phyloP scores from a whole-genome alignment of 2,329 filamentous ascomycete genomes.

The Colletotrichum viniferum region DNA sequence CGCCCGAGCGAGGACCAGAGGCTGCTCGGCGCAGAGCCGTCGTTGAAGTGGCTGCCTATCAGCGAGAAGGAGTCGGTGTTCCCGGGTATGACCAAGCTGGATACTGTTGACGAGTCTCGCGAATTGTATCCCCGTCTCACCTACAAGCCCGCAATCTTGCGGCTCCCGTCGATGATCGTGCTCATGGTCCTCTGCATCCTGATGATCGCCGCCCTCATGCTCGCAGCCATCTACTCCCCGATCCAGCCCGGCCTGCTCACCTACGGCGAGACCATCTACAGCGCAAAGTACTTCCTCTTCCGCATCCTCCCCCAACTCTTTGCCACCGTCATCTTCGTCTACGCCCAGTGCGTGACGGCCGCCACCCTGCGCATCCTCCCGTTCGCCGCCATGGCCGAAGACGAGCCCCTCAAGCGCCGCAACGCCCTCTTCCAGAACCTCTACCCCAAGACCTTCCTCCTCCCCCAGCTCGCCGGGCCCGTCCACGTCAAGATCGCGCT shows the following conservation, averaged over 20 bases:
- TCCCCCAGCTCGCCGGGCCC: slow-evolving; percentile 64
- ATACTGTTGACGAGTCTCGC: slow-evolving; percentile 41
- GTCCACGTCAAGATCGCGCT: slow-evolving; percentile 70
- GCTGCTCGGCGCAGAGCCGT: background rate
- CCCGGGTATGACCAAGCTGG: slow-evolving; percentile 23
- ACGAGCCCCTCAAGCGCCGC: slow-evolving; percentile 61
- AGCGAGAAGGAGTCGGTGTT: slow-evolving; percentile 29
- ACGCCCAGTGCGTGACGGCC: slow-evolving; percentile 75
- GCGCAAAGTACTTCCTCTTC: slow-evolving; percentile 82
- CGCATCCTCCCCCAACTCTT: slow-evolving; percentile 83
- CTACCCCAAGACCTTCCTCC: slow-evolving; percentile 71
- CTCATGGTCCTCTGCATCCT: slow-evolving; percentile 67
- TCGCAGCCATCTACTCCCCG: slow-evolving; percentile 73
- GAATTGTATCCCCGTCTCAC: slow-evolving; percentile 57
- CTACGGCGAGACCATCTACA: slow-evolving; percentile 71
- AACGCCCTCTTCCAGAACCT: slow-evolving; percentile 72
- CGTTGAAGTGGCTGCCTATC: slow-evolving; percentile 34
- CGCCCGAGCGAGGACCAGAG: background rate
- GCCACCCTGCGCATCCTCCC: slow-evolving; percentile 80
- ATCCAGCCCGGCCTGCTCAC: slow-evolving; percentile 67
- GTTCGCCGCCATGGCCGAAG: slow-evolving; percentile 76
- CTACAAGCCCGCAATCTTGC: slow-evolving; percentile 75
- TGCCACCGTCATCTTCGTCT: slow-evolving; percentile 74
- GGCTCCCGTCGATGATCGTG: slow-evolving; percentile 65
- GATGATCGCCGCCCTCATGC: slow-evolving; percentile 75